Evolutionary conservation across 2,329 filamentous ascomycete species (phyloP).

Genomic region (Verticillium klebahnii): DNA sequence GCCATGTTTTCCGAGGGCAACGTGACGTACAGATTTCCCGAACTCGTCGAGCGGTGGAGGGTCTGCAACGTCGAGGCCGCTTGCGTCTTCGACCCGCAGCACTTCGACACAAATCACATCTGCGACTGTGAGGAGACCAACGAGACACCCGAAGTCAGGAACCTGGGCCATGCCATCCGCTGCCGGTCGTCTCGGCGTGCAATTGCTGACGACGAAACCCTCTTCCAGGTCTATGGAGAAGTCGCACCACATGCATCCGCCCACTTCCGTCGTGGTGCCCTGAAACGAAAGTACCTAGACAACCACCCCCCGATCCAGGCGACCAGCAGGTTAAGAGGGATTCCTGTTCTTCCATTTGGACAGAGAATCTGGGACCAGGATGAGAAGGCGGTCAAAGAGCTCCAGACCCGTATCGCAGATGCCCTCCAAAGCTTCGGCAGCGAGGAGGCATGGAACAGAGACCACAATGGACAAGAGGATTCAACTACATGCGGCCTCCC

Average conservation of each 20-base stretch:
- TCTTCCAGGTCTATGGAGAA: not conserved
- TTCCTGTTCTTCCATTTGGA: not conserved
- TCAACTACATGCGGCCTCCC: not conserved
- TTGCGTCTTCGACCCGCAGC: conserved; percentile 9
- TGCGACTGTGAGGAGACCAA: conserved; percentile 2
- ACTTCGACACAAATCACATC: not conserved
- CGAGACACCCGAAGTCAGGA: conserved; percentile 3
- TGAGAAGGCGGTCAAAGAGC: not conserved
- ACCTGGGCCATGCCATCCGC: conserved; percentile 6
- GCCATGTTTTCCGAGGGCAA: not conserved
- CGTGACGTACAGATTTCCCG: not conserved
- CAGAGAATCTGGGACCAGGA: not conserved
- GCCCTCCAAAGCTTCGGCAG: not conserved
- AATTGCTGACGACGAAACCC: not conserved
- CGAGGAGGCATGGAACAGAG: not conserved
- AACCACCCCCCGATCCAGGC: not conserved
- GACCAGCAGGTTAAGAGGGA: not conserved
- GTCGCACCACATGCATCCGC: not conserved
- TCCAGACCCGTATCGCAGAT: not conserved
- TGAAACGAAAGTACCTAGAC: not conserved
- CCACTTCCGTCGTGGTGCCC: not conserved
- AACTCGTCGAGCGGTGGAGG: not conserved
- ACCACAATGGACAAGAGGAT: not conserved
- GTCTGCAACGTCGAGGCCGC: conserved; percentile 7
- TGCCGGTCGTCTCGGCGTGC: not conserved